Percentiles rank a stretch among this genome's conserved stretches.
Evolutionary conservation across 2,329 filamentous ascomycete genomes (phyloP).

Genomic region (Alternaria gansuensis): DNA sequence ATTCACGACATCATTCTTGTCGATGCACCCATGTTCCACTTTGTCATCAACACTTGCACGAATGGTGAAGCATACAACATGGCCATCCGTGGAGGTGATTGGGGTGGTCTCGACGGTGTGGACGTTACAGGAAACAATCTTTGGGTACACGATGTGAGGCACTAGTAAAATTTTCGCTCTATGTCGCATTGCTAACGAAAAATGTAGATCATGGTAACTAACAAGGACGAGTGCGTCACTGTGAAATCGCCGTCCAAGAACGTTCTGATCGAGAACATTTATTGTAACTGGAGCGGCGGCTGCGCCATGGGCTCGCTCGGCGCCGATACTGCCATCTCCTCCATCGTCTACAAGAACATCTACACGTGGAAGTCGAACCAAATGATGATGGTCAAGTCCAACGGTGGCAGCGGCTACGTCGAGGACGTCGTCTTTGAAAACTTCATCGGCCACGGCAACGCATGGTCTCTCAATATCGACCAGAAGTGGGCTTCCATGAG

Average conservation of each 20-base stretch:
- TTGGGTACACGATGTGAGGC: constrained; percentile 63
- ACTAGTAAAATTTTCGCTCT: no score
- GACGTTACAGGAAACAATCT: constrained; percentile 65
- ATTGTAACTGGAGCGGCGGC: constrained; percentile 70
- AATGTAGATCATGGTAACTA: constrained; percentile 63
- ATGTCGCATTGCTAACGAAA: constrained; percentile 1
- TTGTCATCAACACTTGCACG: constrained; percentile 60
- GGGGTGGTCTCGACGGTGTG: constrained; percentile 65
- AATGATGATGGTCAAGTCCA: constrained; percentile 70
- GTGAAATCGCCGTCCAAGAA: constrained; percentile 61
- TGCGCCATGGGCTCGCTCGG: constrained; percentile 67
- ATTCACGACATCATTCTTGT: constrained; percentile 61
- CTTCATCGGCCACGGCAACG: constrained; percentile 68
- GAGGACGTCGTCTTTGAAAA: constrained; percentile 63
- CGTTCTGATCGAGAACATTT: constrained; percentile 67
- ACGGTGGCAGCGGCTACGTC: constrained; percentile 65
- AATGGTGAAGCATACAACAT: constrained; percentile 66
- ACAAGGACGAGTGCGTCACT: constrained; percentile 69
- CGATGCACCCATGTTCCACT: constrained; percentile 62
- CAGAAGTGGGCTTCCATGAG: constrained; percentile 61
- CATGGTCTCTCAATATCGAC: constrained; percentile 66
- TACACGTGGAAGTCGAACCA: constrained; percentile 69
- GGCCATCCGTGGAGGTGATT: constrained; percentile 62
- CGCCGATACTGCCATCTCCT: constrained; percentile 59
- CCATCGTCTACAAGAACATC: constrained; percentile 65